A percentile compares a stretch with the other conserved stretches of the same genome.
These are phyloP conservation scores for Pythium aquatile DNA, from an alignment of 352 stramenopile species.

Conservation along the genomic window DNA sequence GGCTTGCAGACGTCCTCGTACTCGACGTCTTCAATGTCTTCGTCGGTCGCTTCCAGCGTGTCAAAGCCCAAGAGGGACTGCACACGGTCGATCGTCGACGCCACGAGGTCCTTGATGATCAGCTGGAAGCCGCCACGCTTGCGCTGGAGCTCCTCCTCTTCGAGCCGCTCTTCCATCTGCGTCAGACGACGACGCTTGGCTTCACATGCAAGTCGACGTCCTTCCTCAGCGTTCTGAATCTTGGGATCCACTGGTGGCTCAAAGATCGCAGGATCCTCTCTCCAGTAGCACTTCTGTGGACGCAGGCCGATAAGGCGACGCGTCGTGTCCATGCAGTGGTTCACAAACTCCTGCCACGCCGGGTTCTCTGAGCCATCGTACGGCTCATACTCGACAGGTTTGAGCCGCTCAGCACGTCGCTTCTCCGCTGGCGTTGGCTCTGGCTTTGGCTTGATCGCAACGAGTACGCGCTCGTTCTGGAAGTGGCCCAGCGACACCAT, in stretches of 20 bases:
- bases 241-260: constrained; percentile 29
- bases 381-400: constrained; percentile 44
- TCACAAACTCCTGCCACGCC: constrained; percentile 48
- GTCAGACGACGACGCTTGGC: constrained; percentile 52
- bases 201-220: constrained; percentile 62
- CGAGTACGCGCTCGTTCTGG: constrained; percentile 42
- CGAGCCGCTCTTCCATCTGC: constrained; percentile 25
- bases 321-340: constrained; percentile 64
- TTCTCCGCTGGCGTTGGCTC: constrained; percentile 16
- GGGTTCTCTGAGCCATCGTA: constrained; percentile 47
- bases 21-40: constrained; percentile 60
- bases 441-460: constrained; percentile 36
- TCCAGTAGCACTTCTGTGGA: constrained; percentile 40
- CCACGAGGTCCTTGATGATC: constrained; percentile 5
- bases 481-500: constrained; percentile 55
- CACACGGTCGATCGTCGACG: constrained; percentile 22
- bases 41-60: constrained; percentile 38
- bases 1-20: constrained; percentile 67
- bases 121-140: constrained; percentile 21
- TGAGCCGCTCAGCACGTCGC: constrained; percentile 14
- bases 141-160: constrained; percentile 26
- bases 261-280: constrained; percentile 50
- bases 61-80: constrained; percentile 37
- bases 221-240: constrained; percentile 52
- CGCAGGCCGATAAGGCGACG: constrained; percentile 41